These are phyloP conservation scores for Macrophomina pseudophaseolina DNA, from an alignment of 2,329 filamentous ascomycete genomes.

Conservation along the genomic window DNA sequence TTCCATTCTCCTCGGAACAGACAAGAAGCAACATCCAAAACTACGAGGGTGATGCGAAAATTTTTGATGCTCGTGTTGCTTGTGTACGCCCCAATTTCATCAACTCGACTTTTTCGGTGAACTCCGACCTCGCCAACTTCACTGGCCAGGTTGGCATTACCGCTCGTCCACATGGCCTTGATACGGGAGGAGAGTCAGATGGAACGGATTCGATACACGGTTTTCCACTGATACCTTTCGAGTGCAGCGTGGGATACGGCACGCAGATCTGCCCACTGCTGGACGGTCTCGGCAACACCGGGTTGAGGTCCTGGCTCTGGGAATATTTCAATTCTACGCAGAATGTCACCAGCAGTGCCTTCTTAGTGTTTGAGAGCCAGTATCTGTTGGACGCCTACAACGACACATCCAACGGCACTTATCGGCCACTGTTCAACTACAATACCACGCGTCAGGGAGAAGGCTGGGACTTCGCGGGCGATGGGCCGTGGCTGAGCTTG, in stretches of 20 bases:
- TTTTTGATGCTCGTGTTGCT: constrained; percentile 7
- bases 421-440: neutral
- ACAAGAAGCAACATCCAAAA: neutral
- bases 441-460: neutral
- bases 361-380: constrained; percentile 7
- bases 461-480: neutral
- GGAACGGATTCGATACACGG: neutral
- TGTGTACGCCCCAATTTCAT: constrained; percentile 6
- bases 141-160: neutral
- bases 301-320: neutral
- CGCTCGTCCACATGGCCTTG: neutral
- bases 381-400: neutral
- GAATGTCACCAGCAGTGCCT: neutral
- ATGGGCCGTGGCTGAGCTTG: constrained; percentile 11
- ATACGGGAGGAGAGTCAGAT: neutral
- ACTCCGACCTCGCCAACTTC: neutral
- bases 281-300: neutral
- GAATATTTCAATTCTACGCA: constrained; percentile 8
- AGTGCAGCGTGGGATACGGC: constrained; percentile 3
- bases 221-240: neutral
- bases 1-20: constrained; percentile 7
- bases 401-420: neutral
- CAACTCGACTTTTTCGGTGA: neutral
- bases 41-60: neutral
- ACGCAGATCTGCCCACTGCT: constrained; percentile 2